Evolutionary conservation across 805 yeast genomes (phyloP).

Genomic region (Ogataea kodamae): DNA sequence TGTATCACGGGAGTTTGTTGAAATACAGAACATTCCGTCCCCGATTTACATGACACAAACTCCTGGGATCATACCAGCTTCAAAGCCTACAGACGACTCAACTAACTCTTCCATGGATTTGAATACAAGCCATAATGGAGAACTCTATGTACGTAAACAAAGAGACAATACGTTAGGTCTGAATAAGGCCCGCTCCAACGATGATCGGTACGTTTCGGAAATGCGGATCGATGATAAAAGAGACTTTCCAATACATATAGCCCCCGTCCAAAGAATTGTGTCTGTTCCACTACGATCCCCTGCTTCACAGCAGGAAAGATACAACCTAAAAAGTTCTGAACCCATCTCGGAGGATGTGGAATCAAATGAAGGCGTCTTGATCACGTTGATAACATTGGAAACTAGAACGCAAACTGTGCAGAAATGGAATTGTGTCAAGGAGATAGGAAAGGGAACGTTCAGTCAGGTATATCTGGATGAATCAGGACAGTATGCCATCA

Average conservation of each 20-base stretch:
- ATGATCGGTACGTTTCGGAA: conserved; percentile 4
- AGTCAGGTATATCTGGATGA: conserved; percentile 56
- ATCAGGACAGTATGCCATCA: conserved; percentile 58
- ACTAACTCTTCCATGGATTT: background rate
- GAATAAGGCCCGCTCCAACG: background rate
- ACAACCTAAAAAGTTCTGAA: conserved; percentile 11
- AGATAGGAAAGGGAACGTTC: conserved; percentile 67
- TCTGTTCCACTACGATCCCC: conserved; percentile 28
- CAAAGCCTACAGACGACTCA: background rate
- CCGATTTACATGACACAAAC: conserved; percentile 16
- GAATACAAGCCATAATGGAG: background rate
- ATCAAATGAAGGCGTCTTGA: conserved; percentile 3
- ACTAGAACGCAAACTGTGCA: conserved; percentile 16
- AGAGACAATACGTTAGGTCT: conserved; percentile 7
- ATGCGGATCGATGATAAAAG: conserved; percentile 9
- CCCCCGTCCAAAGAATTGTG: conserved; percentile 30
- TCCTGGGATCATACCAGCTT: conserved; percentile 1
- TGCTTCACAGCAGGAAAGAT: conserved; percentile 14
- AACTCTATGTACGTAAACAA: conserved; percentile 3
- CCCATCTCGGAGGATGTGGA: conserved; percentile 12
- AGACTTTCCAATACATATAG: conserved; percentile 21
- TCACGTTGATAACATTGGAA: conserved; percentile 14
- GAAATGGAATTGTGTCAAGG: conserved; percentile 36
- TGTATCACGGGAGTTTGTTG: conserved; percentile 5
- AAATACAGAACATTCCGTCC: conserved; percentile 26